Evolutionary conservation across 140 eudicot genomes (phyloP).

Genomic region (Senecio squalidus): DNA sequence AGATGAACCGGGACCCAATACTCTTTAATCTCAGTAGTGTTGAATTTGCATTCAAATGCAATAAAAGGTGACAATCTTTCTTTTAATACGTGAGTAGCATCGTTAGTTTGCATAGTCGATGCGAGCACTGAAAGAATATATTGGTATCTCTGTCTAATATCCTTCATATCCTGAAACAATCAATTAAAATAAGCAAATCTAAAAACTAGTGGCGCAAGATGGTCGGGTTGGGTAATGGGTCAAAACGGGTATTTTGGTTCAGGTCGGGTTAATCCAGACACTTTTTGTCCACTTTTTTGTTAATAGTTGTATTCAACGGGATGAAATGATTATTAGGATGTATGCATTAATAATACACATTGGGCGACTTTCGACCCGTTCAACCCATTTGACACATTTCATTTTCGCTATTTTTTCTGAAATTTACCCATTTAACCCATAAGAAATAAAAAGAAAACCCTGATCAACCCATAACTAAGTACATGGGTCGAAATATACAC

Average conservation of each 20-base stretch:
- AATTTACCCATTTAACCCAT: background rate
- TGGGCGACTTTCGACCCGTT: no score
- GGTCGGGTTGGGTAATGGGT: background rate
- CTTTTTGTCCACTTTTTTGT: no score
- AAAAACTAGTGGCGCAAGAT: background rate
- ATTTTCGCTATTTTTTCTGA: no score
- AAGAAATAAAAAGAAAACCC: background rate
- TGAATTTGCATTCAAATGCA: slow-evolving; percentile 37
- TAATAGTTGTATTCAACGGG: no score
- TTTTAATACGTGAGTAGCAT: slow-evolving; percentile 10
- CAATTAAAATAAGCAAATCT: background rate
- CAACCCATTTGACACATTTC: no score
- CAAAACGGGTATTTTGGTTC: background rate
- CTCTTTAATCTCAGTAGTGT: slow-evolving; percentile 29
- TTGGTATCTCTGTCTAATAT: slow-evolving; percentile 19
- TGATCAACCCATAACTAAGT: background rate
- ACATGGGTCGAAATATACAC: background rate
- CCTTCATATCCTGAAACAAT: slow-evolving; percentile 36
- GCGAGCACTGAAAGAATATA: slow-evolving; percentile 35
- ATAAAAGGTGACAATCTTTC: slow-evolving; percentile 28
- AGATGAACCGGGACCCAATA: slow-evolving; percentile 80
- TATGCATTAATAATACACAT: no score
- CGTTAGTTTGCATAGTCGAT: slow-evolving; percentile 4
- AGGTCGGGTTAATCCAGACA: no score
- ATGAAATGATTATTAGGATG: no score